phyloP scores from a whole-genome alignment of 371 early-diverging fungal species.

The Rhizomucor miehei region DNA sequence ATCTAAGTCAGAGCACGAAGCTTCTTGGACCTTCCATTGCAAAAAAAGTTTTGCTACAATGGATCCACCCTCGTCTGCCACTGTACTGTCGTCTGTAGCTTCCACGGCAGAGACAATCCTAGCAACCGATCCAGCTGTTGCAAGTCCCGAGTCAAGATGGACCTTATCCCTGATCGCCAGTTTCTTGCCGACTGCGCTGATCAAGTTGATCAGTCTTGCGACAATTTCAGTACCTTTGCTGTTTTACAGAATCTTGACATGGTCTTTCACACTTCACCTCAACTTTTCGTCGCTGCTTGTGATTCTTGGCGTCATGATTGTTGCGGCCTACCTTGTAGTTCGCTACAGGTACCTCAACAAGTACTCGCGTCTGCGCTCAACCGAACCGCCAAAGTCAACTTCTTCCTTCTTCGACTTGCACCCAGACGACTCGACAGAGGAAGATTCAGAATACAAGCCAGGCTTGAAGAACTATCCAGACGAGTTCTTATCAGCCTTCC shows the following conservation, averaged over 20 bases:
- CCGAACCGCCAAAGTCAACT: constrained; percentile 46
- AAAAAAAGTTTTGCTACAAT: neutral
- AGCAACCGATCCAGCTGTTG: neutral
- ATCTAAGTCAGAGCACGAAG: too few species aligned
- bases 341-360: constrained; percentile 74
- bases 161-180: constrained; percentile 9
- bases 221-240: constrained; percentile 58
- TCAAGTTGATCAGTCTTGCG: constrained; percentile 48
- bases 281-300: constrained; percentile 62
- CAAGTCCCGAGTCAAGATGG: neutral
- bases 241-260: constrained; percentile 60
- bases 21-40: neutral
- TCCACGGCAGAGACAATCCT: neutral
- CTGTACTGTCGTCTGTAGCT: neutral
- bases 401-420: constrained; percentile 76
- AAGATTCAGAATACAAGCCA: constrained; percentile 45
- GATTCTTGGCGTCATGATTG: constrained; percentile 33
- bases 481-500: constrained; percentile 81
- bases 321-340: constrained; percentile 54
- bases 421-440: constrained; percentile 67
- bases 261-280: constrained; percentile 67
- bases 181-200: constrained; percentile 42
- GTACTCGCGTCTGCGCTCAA: constrained; percentile 75
- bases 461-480: constrained; percentile 66
- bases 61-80: neutral